These are phyloP conservation scores for Mycena metata DNA, from an alignment of 768 basidiomycete species.

Conservation along the genomic window DNA sequence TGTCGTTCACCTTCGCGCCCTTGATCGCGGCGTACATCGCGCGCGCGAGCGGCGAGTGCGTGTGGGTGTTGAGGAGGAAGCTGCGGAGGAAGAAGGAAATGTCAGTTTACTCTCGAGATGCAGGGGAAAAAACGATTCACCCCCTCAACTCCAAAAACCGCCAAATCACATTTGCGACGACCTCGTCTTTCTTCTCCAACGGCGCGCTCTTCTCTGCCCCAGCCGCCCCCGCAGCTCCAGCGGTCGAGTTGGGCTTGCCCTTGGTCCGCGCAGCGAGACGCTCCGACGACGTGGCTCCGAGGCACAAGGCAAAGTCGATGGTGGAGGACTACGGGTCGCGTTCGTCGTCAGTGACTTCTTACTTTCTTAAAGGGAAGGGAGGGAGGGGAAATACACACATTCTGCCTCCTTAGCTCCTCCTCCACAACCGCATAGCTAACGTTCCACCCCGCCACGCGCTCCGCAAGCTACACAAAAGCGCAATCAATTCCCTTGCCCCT, in stretches of 20 bases:
- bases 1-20: constrained; percentile 90
- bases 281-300: constrained; percentile 90
- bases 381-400: constrained; percentile 70
- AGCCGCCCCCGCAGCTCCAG: constrained; percentile 42
- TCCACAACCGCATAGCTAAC: constrained; percentile 89
- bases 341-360: constrained; percentile 14
- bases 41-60: constrained; percentile 89
- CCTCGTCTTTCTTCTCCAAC: constrained; percentile 97
- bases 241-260: constrained; percentile 55
- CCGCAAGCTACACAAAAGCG: constrained; percentile 64
- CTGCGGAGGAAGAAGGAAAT: constrained; percentile 54
- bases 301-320: constrained; percentile 94
- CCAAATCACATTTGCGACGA: constrained; percentile 99
- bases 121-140: constrained; percentile 62
- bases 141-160: constrained; percentile 96
- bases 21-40: constrained; percentile 91
- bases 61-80: constrained; percentile 90
- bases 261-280: constrained; percentile 87
- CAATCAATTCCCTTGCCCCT: background rate
- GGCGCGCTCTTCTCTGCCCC: constrained; percentile 45
- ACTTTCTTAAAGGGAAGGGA: constrained; percentile 25
- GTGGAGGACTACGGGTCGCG: constrained; percentile 82
- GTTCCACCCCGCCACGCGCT: constrained; percentile 91
- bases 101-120: constrained; percentile 25
- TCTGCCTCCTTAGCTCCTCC: constrained; percentile 95